Evolutionary conservation across 805 yeast species (phyloP).

Genomic region (Nakazawaea anatomiae): DNA sequence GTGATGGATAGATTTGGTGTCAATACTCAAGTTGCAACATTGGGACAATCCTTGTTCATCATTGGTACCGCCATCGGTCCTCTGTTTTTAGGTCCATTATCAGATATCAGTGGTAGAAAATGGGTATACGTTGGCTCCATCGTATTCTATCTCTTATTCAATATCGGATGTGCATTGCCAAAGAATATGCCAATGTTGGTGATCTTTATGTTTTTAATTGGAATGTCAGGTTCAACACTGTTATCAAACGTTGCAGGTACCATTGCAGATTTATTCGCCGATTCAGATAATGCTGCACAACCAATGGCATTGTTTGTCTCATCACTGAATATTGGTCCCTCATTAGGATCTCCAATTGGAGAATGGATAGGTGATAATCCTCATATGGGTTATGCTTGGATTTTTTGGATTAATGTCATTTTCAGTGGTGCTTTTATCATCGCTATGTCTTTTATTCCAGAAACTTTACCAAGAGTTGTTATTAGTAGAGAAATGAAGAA

Average conservation of each 20-base stretch:
- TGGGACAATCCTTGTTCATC: conserved; percentile 29
- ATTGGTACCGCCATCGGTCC: conserved; percentile 31
- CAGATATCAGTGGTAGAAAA: conserved; percentile 30
- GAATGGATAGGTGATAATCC: conserved; percentile 26
- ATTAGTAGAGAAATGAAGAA: conserved; percentile 23
- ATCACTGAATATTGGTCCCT: conserved; percentile 29
- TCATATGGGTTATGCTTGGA: conserved; percentile 25
- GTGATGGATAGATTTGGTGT: conserved; percentile 22
- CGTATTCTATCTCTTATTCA: conserved; percentile 22
- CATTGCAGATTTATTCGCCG: conserved; percentile 28
- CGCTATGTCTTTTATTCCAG: conserved; percentile 22
- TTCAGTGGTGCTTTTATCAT: conserved; percentile 21
- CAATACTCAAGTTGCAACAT: conserved; percentile 25
- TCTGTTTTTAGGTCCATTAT: conserved; percentile 28
- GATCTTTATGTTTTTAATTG: conserved; percentile 26
- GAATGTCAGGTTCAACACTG: conserved; percentile 26
- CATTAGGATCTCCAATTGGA: conserved; percentile 30
- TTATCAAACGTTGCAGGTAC: conserved; percentile 30
- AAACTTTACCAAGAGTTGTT: conserved; percentile 29
- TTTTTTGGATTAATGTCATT: conserved; percentile 26
- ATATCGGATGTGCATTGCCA: conserved; percentile 29
- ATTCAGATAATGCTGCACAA: conserved; percentile 28
- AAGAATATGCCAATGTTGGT: conserved; percentile 26
- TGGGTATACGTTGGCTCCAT: conserved; percentile 28
- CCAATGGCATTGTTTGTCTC: conserved; percentile 29